A percentile compares a stretch with the other conserved stretches of the same genome.
Conservation (phyloP, 805 yeast genomes). For the Wickerhamiella slavikovae region DNA sequence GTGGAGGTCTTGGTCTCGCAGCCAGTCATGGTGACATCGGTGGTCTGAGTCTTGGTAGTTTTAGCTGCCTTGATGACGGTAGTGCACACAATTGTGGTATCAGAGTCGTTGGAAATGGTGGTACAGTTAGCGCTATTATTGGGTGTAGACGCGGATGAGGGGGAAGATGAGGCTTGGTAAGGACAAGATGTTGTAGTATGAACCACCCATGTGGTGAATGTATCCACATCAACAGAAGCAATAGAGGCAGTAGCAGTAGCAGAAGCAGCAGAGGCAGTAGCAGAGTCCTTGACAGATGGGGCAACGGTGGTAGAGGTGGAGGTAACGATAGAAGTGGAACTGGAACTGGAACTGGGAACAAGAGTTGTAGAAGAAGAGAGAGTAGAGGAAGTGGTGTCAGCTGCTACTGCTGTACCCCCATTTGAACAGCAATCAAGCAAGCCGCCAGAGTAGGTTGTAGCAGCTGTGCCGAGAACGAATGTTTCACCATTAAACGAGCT, state of each 20-base stretch:
- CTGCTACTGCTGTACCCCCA: too few species aligned
- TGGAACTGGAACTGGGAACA: background rate
- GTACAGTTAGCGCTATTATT: background rate
- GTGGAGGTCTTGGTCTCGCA: conserved; percentile 1
- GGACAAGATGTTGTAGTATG: too few species aligned
- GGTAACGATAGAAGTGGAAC: conserved; percentile 1
- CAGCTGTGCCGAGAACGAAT: too few species aligned
- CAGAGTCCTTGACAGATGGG: conserved; percentile 2
- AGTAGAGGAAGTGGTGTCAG: too few species aligned
- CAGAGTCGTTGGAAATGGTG: background rate
- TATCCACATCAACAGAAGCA: too few species aligned
- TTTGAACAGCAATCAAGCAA: too few species aligned
- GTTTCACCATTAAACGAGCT: too few species aligned
- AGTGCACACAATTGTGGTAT: background rate
- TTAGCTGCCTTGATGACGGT: background rate
- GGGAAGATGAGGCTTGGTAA: too few species aligned
- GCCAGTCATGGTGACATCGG: conserved; percentile 1
- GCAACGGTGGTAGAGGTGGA: conserved; percentile 1
- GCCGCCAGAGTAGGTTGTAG: too few species aligned
- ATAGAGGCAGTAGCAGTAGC: conserved; percentile 1
- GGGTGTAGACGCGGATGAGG: conserved; percentile 1
- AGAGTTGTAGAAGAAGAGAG: too few species aligned
- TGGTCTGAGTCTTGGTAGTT: background rate
- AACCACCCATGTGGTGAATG: too few species aligned
- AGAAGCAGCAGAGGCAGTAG: conserved; percentile 1